phyloP scores from a whole-genome alignment of 2,329 filamentous ascomycete species.

The Thielaviopsis cerberus region DNA sequence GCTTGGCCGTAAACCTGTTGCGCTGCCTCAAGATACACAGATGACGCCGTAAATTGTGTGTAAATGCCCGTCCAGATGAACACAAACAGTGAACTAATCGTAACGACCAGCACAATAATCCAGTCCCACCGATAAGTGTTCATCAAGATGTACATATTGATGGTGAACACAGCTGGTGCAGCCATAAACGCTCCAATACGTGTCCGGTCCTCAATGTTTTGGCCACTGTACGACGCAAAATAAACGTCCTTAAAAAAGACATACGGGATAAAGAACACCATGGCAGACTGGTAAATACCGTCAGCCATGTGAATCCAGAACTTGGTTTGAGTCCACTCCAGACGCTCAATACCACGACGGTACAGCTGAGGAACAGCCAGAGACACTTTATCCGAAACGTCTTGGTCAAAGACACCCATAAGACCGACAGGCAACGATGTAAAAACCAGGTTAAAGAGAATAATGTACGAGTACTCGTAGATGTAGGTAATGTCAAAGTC shows the following conservation, averaged over 20 bases:
- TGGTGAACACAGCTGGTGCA: slow-evolving; percentile 65
- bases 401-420: slow-evolving; percentile 92
- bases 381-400: slow-evolving; percentile 85
- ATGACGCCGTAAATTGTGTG: slow-evolving; percentile 29
- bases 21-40: slow-evolving; percentile 55
- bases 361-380: slow-evolving; percentile 90
- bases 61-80: slow-evolving; percentile 96
- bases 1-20: slow-evolving; percentile 62
- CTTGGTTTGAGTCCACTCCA: slow-evolving; percentile 89
- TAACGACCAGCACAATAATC: slow-evolving; percentile 71
- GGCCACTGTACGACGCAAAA: slow-evolving; percentile 53
- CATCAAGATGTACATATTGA: slow-evolving; percentile 86
- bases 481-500: slow-evolving; percentile 94
- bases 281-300: slow-evolving; percentile 82
- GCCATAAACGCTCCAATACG: slow-evolving; percentile 78
- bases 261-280: slow-evolving; percentile 86
- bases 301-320: slow-evolving; percentile 97
- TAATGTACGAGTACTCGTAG: slow-evolving; percentile 94
- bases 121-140: slow-evolving; percentile 98
- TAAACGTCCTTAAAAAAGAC: slow-evolving; percentile 46
- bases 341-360: slow-evolving; percentile 80
- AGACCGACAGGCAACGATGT: slow-evolving; percentile 87
- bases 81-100: slow-evolving; percentile 66
- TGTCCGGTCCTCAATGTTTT: slow-evolving; percentile 58
- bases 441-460: slow-evolving; percentile 91